A percentile compares a stretch with the other conserved stretches of the same genome.
phyloP scores from a whole-genome alignment of 257 asterid genomes.

The Ligustrum vulgare region DNA sequence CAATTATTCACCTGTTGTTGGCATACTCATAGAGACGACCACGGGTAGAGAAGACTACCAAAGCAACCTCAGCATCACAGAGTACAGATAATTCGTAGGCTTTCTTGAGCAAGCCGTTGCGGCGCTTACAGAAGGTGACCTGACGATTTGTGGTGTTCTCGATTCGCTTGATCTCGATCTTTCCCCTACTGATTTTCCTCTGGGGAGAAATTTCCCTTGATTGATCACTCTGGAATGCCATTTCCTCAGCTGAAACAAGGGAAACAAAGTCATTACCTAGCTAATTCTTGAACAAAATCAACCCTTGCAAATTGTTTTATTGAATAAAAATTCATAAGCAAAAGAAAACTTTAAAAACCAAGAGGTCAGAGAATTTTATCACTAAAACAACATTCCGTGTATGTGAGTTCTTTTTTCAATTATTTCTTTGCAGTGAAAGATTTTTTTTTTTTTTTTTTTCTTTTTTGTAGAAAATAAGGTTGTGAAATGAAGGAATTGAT shows the following conservation, averaged over 20 bases:
- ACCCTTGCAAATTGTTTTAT: background rate
- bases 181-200: conserved; percentile 76
- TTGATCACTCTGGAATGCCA: conserved; percentile 66
- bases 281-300: background rate
- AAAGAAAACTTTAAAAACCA: background rate
- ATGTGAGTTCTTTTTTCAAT: background rate
- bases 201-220: conserved; percentile 68
- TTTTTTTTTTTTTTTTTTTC: background rate
- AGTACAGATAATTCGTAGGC: conserved; percentile 94
- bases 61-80: conserved; percentile 94
- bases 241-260: conserved; percentile 24
- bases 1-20: conserved; percentile 67
- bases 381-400: conserved; percentile 1
- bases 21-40: conserved; percentile 96
- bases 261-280: background rate
- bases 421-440: background rate
- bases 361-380: background rate
- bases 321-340: conserved; percentile 9
- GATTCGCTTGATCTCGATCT: conserved; percentile 91
- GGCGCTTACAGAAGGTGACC: conserved; percentile 93
- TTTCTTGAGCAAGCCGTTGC: conserved; percentile 81
- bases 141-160: conserved; percentile 96
- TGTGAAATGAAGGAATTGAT: conserved; percentile 15
- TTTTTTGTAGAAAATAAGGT: conserved; percentile 12
- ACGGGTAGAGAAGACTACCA: conserved; percentile 84